Conservation (phyloP, 345 rosid species). For the thale cress (Arabidopsis thaliana) region TAIR10.1 NC_003071.7:9601501-9602000, state of each 20-base stretch:
- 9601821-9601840: conserved; percentile 92
- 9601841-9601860: conserved; percentile 62
- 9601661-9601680: conserved; percentile 13
- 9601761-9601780: conserved; percentile 78
- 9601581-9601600: conserved; percentile 76
- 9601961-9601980: conserved; percentile 12
- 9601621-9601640: conserved; percentile 88
- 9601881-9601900: conserved; percentile 84
- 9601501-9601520: conserved; percentile 19
- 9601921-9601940: conserved; percentile 16
- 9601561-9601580: conserved; percentile 89
- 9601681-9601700: conserved; percentile 24
- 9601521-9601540: conserved; percentile 31
- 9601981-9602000: conserved; percentile 70
- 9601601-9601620: conserved; percentile 90
- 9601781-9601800: conserved; percentile 60
- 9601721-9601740: conserved; percentile 76
- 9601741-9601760: conserved; percentile 97
- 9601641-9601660: conserved; percentile 58
- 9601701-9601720: conserved; percentile 27
- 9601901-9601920: conserved; percentile 73
- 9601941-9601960: neutral
- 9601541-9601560: conserved; percentile 55
- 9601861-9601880: conserved; percentile 81
- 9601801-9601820: conserved; percentile 77